Evolutionary conservation across 2,329 filamentous ascomycete species (phyloP), one percentile per base, ranked within the genome.

Genomic region (Rhytidhysteron rufulum): DNA sequence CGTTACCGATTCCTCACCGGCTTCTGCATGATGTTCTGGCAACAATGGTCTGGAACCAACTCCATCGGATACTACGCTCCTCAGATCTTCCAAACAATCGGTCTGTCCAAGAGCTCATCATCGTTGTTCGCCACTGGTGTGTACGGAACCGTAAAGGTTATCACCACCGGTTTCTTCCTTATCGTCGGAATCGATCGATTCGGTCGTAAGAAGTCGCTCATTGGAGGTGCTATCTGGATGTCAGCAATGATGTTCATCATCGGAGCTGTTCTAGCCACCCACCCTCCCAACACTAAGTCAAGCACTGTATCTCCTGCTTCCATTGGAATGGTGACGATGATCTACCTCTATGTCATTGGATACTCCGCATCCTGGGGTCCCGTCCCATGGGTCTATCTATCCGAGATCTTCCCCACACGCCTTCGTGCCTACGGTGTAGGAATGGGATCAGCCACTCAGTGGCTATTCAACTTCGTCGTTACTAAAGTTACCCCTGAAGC

Each of bases 341-440:
- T 85, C 13, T 88, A 83, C 82, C 71, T 88, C 0, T 88, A 85
- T 50, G 79, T 85, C 19, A 70, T 86, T 17, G 77, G 84, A 61
- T 88, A 88, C 55, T 85, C 81, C 16, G 86, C 85, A 55, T 80
- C 75, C 0, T 88, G 83, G 84, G 82, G 83, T 0, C 83, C 83
- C 3, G 82, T 79, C 51, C 75, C 80, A 0, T 88, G 85, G 84
- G 84, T 86, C 40, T 74, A 88, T 38, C 74, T 86, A 1, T 78
- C 82, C 3, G 84, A 88, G 63, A 79, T 88, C 24, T 88, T 69
- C 48, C 65, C 66, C 4, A 62, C 61, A 0, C 58, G 65, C 2
- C 60, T 69, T 10, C 60, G 67, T 11, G 63, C 58, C 18, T 53
- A 67, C 21, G 65, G 66, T 16, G 60, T 66, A 2, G 66, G 62